A percentile compares a stretch with the other conserved stretches of the same genome.
Conservation (phyloP, 768 basidiomycete genomes). For the Tylopilus felleus region DNA sequence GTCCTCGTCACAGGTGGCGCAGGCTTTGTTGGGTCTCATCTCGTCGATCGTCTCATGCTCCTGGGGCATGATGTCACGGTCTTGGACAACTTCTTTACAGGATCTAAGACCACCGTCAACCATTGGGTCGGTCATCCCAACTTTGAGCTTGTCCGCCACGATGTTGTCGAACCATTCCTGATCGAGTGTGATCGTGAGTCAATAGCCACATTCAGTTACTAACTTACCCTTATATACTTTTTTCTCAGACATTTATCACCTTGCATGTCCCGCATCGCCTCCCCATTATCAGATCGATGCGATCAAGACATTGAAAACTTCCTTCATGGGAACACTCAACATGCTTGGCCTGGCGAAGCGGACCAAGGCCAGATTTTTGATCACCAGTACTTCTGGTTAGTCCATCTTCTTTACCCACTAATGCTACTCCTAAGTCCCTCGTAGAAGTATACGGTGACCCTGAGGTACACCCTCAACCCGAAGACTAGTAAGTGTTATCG, state of each 20-base stretch:
- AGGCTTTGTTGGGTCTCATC: slow-evolving; percentile 98
- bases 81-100: slow-evolving; percentile 98
- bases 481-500: slow-evolving; percentile 75
- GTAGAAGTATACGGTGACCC: slow-evolving; percentile 98
- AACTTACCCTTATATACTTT: background rate
- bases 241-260: slow-evolving; percentile 86
- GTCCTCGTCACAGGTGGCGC: slow-evolving; percentile 96
- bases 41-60: slow-evolving; percentile 96
- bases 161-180: slow-evolving; percentile 96
- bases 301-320: slow-evolving; percentile 97
- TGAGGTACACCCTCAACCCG: slow-evolving; percentile 93
- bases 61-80: slow-evolving; percentile 98
- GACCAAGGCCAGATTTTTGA: slow-evolving; percentile 94
- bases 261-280: slow-evolving; percentile 96
- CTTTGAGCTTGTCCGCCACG: slow-evolving; percentile 97
- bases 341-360: slow-evolving; percentile 99
- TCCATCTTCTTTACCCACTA: background rate
- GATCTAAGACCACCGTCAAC: slow-evolving; percentile 93
- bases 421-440: slow-evolving; percentile 2
- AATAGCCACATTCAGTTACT: too few relatives aligned
- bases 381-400: slow-evolving; percentile 89
- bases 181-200: slow-evolving; percentile 94
- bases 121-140: slow-evolving; percentile 98
- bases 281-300: slow-evolving; percentile 98
- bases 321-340: slow-evolving; percentile 97